Evolutionary conservation across 1,284 basidiomycete genomes (phyloP).

Genomic region (Mycosarcoma maydis): DNA sequence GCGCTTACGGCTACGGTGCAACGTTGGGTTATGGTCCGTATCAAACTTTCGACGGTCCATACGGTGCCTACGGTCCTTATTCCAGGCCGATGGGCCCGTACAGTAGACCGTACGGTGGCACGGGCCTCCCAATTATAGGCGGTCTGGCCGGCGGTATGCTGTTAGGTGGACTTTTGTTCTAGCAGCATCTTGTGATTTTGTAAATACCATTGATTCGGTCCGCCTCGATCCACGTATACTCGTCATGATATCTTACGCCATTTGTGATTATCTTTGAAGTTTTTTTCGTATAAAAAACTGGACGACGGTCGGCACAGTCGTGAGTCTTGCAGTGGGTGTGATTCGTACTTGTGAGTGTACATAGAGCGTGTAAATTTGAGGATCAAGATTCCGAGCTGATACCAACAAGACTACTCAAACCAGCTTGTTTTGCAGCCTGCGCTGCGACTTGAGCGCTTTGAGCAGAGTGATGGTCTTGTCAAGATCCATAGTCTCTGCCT

Average conservation of each 20-base stretch:
- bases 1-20: conserved; percentile 35
- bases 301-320: too few species aligned
- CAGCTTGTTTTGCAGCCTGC: conserved; percentile 57
- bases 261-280: neutral
- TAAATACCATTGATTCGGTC: conserved; percentile 1
- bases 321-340: too few species aligned
- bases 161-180: conserved; percentile 50
- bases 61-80: conserved; percentile 37
- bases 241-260: too few species aligned
- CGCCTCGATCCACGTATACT: too few species aligned
- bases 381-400: too few species aligned
- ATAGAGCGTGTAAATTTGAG: too few species aligned
- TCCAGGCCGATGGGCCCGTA: conserved; percentile 37
- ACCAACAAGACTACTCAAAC: conserved; percentile 9
- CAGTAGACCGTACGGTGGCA: conserved; percentile 21
- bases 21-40: conserved; percentile 45
- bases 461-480: conserved; percentile 50
- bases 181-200: neutral
- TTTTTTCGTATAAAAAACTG: too few species aligned
- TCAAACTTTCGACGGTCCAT: conserved; percentile 40
- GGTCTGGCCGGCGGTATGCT: conserved; percentile 49
- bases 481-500: conserved; percentile 61
- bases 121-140: conserved; percentile 29
- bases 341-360: too few species aligned
- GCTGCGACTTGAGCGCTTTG: conserved; percentile 49